Percentiles rank a stretch among this genome's conserved stretches.
Conservation (phyloP, 2,329 filamentous ascomycete species). For the Venturia oleaginea region DNA sequence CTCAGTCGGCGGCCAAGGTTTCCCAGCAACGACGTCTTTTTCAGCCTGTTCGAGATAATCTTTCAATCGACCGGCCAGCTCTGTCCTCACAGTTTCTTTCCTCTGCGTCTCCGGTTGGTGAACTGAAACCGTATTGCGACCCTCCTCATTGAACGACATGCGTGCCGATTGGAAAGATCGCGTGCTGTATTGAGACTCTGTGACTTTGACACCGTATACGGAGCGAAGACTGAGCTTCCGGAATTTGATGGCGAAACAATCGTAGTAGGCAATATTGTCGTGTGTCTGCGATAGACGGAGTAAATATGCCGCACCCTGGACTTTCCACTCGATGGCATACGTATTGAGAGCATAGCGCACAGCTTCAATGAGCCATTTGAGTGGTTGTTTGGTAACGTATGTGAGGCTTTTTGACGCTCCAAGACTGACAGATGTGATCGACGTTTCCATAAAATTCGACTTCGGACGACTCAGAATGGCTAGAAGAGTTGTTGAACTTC, state of each 20-base stretch:
- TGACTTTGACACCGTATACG: constrained; percentile 11
- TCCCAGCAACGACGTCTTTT: neutral
- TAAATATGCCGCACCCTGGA: constrained; percentile 18
- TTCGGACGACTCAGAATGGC: neutral
- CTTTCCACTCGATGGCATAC: constrained; percentile 21
- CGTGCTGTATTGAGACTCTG: constrained; percentile 7
- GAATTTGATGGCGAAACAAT: constrained; percentile 13
- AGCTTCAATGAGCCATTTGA: constrained; percentile 22
- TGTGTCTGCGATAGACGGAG: constrained; percentile 21
- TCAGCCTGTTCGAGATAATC: constrained; percentile 11
- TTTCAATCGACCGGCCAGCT: constrained; percentile 8
- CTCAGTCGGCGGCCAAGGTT: constrained; percentile 10
- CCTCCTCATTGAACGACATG: neutral
- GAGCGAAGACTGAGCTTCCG: constrained; percentile 11
- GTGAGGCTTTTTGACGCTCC: constrained; percentile 21
- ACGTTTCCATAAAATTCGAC: neutral
- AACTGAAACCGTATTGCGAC: neutral
- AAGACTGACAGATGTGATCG: constrained; percentile 18
- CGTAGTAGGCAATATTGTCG: constrained; percentile 18
- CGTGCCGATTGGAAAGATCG: constrained; percentile 1
- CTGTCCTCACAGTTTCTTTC: constrained; percentile 5
- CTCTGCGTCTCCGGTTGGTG: neutral
- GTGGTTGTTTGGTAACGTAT: constrained; percentile 21
- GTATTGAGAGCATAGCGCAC: constrained; percentile 20
- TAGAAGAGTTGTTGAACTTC: constrained; percentile 20